Conservation (phyloP, 1,284 basidiomycete genomes). For the Malassezia cuniculi region DNA sequence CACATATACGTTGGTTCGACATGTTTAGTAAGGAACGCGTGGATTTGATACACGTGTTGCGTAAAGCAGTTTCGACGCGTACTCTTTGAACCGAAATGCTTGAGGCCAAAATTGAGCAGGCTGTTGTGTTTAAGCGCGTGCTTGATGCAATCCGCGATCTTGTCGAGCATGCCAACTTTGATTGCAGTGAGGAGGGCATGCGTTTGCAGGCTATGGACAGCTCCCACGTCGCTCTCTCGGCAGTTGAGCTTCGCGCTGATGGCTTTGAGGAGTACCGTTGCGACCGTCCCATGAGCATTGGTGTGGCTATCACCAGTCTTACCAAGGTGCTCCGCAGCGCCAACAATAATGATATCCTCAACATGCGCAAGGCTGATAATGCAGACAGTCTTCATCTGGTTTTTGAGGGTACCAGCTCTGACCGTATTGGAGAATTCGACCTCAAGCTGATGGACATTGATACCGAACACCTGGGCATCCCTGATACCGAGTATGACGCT, state of each 20-base stretch:
- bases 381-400: constrained; percentile 77
- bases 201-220: constrained; percentile 91
- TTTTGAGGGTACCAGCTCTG: constrained; percentile 81
- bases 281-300: constrained; percentile 76
- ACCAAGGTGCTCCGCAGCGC: constrained; percentile 96
- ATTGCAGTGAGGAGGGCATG: constrained; percentile 87
- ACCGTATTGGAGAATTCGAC: constrained; percentile 92
- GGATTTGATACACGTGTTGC: no score
- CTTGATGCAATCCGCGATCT: constrained; percentile 72
- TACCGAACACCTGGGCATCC: constrained; percentile 78
- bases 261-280: constrained; percentile 59
- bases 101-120: constrained; percentile 16
- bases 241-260: constrained; percentile 54
- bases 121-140: constrained; percentile 15
- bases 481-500: constrained; percentile 96
- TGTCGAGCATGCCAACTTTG: constrained; percentile 94
- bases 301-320: constrained; percentile 58
- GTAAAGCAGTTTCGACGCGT: no score
- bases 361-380: constrained; percentile 80
- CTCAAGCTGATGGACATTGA: constrained; percentile 99
- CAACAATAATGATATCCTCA: constrained; percentile 87
- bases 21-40: no score
- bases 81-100: no score
- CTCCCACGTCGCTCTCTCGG: constrained; percentile 92
- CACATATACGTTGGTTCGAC: no score